Evolutionary conservation across 768 basidiomycete species (phyloP), one percentile per base, ranked within the genome.

Genomic region (Tephrocybe sp.): DNA sequence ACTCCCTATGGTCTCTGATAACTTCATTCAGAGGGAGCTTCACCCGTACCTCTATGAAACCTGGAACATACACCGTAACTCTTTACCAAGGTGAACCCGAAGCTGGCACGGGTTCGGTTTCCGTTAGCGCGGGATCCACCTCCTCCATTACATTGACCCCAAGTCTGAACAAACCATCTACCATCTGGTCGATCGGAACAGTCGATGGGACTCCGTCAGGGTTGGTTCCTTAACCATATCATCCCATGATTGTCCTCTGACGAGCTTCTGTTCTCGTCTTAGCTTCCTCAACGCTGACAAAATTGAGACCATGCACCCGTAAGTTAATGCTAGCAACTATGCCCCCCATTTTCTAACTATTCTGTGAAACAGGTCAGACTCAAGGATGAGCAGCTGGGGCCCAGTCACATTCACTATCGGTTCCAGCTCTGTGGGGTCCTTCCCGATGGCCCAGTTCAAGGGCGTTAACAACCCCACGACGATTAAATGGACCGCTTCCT

Each of bases 391-490:
- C 50, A 61, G 58, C 26, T 79, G 76, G 76, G 73, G 73, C 11
- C 75, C 73, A n/a, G 53, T 73, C 46, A 77, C 75, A 0, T 77
- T 65, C 54, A 79, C 75, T 17, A 56, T 78, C 36, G 74, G 75
- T 33, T 70, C 68, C 21, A 68, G 66, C 53, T 67, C 71, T 24
- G 65, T 58, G 1, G 61, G 65, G 14, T 64, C 68, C n/a, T 77
- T 75, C 68, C 78, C 78, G 1, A 78, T 79, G 77, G 76, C 76
- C n/a, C 72, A 73, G 51, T 78, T 76, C 64, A 73, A 73, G 58
- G 64, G 45, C 3, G 72, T 76, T 25, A 76, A 75, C 53, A 71
- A 70, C 56, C 74, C 73, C 0, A 75, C 73, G 8, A 76, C 74
- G 5, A 69, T 76, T 36, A 65, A 59, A 48, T 75, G 71, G 72